Base-by-base conservation (phyloP, 495 filamentous ascomycete species). In the Ramalina peruviana region DNA sequence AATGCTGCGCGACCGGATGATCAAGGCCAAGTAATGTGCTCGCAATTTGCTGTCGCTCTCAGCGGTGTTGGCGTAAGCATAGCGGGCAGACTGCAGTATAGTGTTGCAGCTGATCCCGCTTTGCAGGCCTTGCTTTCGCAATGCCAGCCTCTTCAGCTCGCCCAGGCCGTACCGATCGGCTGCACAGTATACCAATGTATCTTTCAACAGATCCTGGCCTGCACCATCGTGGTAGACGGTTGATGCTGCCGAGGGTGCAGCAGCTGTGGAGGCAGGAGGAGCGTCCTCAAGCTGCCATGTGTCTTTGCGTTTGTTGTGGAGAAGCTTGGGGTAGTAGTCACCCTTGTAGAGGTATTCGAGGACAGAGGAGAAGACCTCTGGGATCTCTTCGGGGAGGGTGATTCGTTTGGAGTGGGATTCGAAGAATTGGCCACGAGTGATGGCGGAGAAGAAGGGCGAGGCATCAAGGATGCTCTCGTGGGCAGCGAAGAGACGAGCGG, bases 301-400 rank as follows among this genome's bases (percentile, higher is more conserved):
- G 60, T 79, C 75, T 23, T 69, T 68, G 30, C 73, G 75, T 62
- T 81, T 78, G 66, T 83, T 82, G 66, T 85, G 82, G 20, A 81
- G 55, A 19, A 90, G 66, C 16, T 81, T 77, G 1, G 85, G 88
- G 51, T 82, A 89, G 66, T 96, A 96, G 62, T 94, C 88, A 55
- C 85, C 88, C 73, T 89, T 88, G 75, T 96, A 94, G 51, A 94
- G 80, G 59, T 83, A 94, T 62, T 94, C 88, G 44, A 96, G 79
- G 16, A 96, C 72, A 17, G 83, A 87, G 25, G 88, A 92, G 72
- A 96, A 85, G 58, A 92, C 80, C 61, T 93, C 87, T 15, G 89
- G 85, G 58, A 87, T 77, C 65, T 94, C 88, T 49, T 88, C 78
- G 4, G 89, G 85, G 23, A 96, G 79, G 46, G 81, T 69, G 57